A percentile compares a stretch with the other conserved stretches of the same genome.
phyloP scores from a whole-genome alignment of 306 rosid genomes.

The Cucumis cinereus region DNA sequence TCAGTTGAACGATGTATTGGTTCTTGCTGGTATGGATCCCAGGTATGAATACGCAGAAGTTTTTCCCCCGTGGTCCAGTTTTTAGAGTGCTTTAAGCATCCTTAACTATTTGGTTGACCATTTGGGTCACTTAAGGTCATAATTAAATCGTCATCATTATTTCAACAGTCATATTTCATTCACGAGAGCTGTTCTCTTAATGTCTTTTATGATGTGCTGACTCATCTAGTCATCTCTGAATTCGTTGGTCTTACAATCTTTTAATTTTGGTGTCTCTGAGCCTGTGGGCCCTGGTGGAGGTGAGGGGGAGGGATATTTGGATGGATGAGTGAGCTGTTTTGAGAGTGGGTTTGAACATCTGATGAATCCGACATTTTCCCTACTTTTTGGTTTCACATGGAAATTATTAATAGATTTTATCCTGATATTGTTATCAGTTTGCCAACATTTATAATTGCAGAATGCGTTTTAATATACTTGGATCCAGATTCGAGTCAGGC shows the following conservation, averaged over 20 bases:
- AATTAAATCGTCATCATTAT: neutral
- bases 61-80: neutral
- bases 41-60: conserved; percentile 33
- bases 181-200: neutral
- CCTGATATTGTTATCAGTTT: conserved; percentile 82
- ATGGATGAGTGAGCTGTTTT: neutral
- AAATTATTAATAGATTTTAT: conserved; percentile 23
- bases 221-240: neutral
- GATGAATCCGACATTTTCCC: neutral
- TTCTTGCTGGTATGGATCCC: conserved; percentile 67
- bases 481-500: conserved; percentile 74
- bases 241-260: neutral
- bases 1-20: conserved; percentile 44
- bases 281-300: neutral
- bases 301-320: neutral
- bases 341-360: neutral
- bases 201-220: neutral
- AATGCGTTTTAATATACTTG: conserved; percentile 93
- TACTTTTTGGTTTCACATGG: conserved; percentile 4
- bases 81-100: neutral
- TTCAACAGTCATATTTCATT: neutral
- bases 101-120: neutral
- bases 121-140: neutral
- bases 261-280: neutral
- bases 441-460: conserved; percentile 99